phyloP scores from a whole-genome alignment of 805 yeast species.

The Cyberlindnera maritima region DNA sequence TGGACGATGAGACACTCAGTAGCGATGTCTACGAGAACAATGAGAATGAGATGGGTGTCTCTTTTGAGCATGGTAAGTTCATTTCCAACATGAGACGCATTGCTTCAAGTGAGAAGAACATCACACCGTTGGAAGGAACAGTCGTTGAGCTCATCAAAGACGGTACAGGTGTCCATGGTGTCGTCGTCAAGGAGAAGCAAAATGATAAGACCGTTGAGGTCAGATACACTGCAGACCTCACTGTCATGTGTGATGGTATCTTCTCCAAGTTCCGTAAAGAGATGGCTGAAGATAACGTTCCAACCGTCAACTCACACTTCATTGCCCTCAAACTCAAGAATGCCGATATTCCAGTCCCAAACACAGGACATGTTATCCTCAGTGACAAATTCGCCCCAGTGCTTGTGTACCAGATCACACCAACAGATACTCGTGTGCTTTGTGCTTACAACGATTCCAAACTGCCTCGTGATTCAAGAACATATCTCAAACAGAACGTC shows the following conservation, averaged over 20 bases:
- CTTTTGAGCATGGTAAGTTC: constrained; percentile 92
- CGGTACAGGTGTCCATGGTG: constrained; percentile 66
- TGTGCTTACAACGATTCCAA: constrained; percentile 79
- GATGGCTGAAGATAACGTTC: constrained; percentile 56
- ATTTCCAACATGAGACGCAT: constrained; percentile 69
- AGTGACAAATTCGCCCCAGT: constrained; percentile 82
- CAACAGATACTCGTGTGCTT: constrained; percentile 78
- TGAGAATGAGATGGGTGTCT: constrained; percentile 65
- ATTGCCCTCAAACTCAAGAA: constrained; percentile 76
- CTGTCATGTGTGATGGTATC: constrained; percentile 89
- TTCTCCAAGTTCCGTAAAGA: constrained; percentile 88
- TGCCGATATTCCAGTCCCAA: constrained; percentile 69
- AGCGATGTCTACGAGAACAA: constrained; percentile 54
- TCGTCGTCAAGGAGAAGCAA: constrained; percentile 51
- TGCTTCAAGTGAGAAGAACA: constrained; percentile 68
- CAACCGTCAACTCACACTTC: constrained; percentile 77
- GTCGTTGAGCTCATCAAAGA: constrained; percentile 66
- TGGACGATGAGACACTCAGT: constrained; percentile 49
- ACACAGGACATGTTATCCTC: constrained; percentile 87
- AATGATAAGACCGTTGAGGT: constrained; percentile 28
- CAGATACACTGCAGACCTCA: constrained; percentile 56
- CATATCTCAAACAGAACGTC: constrained; percentile 59
- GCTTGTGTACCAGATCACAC: constrained; percentile 81
- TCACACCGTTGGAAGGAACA: constrained; percentile 78
- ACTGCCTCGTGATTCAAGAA: constrained; percentile 67